A percentile compares a stretch with the other conserved stretches of the same genome.
Evolutionary conservation across 2,329 filamentous ascomycete genomes (phyloP).

Genomic region (Talaromyces albobiverticillius): DNA sequence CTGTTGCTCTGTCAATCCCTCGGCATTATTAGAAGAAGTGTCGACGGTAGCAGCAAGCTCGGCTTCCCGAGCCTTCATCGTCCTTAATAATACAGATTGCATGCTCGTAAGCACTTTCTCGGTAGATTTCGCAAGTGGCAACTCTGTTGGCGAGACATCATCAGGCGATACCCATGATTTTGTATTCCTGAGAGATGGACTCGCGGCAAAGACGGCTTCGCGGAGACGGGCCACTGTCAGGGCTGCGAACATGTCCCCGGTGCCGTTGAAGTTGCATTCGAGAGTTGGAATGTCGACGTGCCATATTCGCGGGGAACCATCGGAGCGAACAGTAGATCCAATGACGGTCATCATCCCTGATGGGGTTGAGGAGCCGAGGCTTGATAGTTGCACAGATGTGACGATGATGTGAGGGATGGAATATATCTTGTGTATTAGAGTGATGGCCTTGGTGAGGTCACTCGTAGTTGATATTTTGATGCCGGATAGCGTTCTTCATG

Average conservation of each 20-base stretch:
- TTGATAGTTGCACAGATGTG: conserved; percentile 74
- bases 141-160: conserved; percentile 61
- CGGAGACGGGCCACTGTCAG: conserved; percentile 83
- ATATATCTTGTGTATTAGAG: conserved; percentile 71
- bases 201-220: conserved; percentile 63
- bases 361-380: conserved; percentile 35
- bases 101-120: conserved; percentile 90
- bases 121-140: conserved; percentile 79
- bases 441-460: conserved; percentile 71
- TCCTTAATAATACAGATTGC: conserved; percentile 75
- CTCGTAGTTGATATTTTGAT: conserved; percentile 74
- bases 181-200: conserved; percentile 48
- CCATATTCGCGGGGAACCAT: conserved; percentile 74
- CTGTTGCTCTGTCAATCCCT: conserved; percentile 30
- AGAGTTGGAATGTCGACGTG: conserved; percentile 81
- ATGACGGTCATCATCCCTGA: conserved; percentile 64
- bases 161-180: conserved; percentile 76
- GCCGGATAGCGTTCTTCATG: conserved; percentile 71
- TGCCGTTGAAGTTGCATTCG: conserved; percentile 93
- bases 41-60: conserved; percentile 51
- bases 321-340: conserved; percentile 67
- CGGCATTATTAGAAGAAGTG: conserved; percentile 19
- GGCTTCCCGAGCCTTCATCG: conserved; percentile 62
- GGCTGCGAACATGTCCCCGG: conserved; percentile 97
- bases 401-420: conserved; percentile 85